phyloP scores from a whole-genome alignment of 116 monocot species.

The Trichopus zeylanicus region DNA sequence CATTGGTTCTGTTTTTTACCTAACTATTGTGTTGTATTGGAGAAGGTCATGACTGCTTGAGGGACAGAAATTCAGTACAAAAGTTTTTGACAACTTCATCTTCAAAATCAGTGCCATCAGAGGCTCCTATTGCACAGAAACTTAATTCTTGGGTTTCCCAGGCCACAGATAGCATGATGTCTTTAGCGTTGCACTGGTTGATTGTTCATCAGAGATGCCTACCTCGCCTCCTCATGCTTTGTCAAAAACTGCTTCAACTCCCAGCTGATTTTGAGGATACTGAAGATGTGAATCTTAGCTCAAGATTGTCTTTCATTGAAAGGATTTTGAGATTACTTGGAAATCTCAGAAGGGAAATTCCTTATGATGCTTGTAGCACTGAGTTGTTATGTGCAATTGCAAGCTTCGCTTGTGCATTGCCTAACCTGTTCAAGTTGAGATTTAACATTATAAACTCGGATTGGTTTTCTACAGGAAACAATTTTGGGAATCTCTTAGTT shows the following conservation, averaged over 20 bases:
- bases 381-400: conserved; percentile 46
- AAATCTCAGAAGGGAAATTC: conserved; percentile 37
- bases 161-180: conserved; percentile 26
- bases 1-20: conserved; percentile 8
- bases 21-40: background rate
- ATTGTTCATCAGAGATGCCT: conserved; percentile 52
- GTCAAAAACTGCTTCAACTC: conserved; percentile 26
- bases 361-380: conserved; percentile 28
- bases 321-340: conserved; percentile 61
- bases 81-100: conserved; percentile 41
- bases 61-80: conserved; percentile 31
- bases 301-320: conserved; percentile 45
- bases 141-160: background rate
- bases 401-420: conserved; percentile 38
- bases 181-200: conserved; percentile 45
- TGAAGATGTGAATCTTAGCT: conserved; percentile 35
- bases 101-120: conserved; percentile 26
- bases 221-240: conserved; percentile 49
- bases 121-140: conserved; percentile 6
- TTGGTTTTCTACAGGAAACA: conserved; percentile 14
- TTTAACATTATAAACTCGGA: conserved; percentile 39
- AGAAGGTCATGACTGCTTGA: conserved; percentile 37
- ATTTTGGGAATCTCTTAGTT: conserved; percentile 29
- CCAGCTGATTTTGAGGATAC: conserved; percentile 16
- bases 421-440: conserved; percentile 49